A percentile compares a stretch with the other conserved stretches of the same genome.
phyloP scores from a whole-genome alignment of 495 filamentous ascomycete genomes.

The Tuber borchii region DNA sequence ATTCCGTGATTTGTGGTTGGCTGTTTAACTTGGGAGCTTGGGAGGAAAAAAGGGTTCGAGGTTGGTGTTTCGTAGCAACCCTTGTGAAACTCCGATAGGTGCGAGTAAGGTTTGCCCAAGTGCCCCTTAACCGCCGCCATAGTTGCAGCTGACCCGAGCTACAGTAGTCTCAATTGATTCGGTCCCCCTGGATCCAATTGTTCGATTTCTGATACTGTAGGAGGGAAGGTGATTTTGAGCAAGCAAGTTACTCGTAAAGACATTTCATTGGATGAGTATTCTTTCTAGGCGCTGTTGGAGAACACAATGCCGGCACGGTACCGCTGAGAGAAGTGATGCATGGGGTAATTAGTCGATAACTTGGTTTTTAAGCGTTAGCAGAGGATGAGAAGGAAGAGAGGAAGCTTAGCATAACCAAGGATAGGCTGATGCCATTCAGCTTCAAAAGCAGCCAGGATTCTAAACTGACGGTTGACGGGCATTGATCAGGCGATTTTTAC shows the following conservation, averaged over 20 bases:
- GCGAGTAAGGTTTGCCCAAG: neutral
- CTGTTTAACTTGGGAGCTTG: neutral
- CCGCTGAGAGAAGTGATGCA: neutral
- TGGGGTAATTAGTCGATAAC: no score
- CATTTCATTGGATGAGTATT: neutral
- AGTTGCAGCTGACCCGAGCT: conserved; percentile 1
- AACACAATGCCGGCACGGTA: neutral
- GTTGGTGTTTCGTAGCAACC: conserved; percentile 24
- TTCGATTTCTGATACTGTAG: neutral
- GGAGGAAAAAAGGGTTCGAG: conserved; percentile 2
- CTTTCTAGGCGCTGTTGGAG: neutral
- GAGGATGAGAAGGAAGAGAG: neutral
- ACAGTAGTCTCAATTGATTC: conserved; percentile 10
- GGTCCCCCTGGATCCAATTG: conserved; percentile 9
- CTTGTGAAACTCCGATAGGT: conserved; percentile 22
- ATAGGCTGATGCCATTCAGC: neutral
- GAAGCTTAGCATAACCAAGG: neutral
- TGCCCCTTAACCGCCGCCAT: conserved; percentile 25
- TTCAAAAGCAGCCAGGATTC: neutral
- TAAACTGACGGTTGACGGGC: neutral
- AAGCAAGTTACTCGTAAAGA: neutral
- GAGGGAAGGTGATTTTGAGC: neutral
- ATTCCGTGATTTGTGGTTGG: neutral
- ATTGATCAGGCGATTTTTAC: conserved; percentile 1
- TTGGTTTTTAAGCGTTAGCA: neutral